Evolutionary conservation across 768 basidiomycete species (phyloP).

Genomic region (Tricholoma furcatifolium): DNA sequence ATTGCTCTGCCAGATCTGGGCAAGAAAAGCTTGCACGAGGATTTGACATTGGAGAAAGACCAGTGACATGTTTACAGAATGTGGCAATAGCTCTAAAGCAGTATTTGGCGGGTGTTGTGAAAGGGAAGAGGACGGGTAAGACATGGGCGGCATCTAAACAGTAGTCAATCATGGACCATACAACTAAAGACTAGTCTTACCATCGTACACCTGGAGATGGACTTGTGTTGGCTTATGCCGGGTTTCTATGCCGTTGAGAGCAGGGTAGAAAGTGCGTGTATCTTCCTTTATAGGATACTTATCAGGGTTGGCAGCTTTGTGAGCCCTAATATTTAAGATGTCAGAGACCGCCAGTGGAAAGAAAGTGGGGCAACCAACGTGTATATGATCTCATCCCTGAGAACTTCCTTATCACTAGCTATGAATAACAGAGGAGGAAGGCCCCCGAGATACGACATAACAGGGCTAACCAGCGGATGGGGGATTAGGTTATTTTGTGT

Average conservation of each 20-base stretch:
- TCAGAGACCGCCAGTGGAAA: background rate
- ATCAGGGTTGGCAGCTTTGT: slow-evolving; percentile 86
- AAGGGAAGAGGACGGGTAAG: slow-evolving; percentile 70
- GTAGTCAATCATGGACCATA: background rate
- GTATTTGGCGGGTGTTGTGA: slow-evolving; percentile 76
- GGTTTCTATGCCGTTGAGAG: slow-evolving; percentile 52
- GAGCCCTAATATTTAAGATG: slow-evolving; percentile 54
- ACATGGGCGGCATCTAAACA: slow-evolving; percentile 66
- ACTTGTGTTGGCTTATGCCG: slow-evolving; percentile 68
- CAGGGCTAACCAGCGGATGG: slow-evolving; percentile 85
- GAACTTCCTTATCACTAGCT: slow-evolving; percentile 86
- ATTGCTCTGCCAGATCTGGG: slow-evolving; percentile 11
- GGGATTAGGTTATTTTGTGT: slow-evolving; percentile 71
- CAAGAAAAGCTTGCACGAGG: slow-evolving; percentile 6
- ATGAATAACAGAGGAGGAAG: slow-evolving; percentile 85
- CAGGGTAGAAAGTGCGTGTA: slow-evolving; percentile 52
- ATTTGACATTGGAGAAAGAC: slow-evolving; percentile 30
- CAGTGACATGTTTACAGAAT: slow-evolving; percentile 68
- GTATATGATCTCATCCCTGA: slow-evolving; percentile 91
- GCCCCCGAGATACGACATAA: slow-evolving; percentile 82
- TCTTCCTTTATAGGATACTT: slow-evolving; percentile 52
- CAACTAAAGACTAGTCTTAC: slow-evolving; percentile 37
- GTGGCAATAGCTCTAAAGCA: slow-evolving; percentile 76
- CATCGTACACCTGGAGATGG: slow-evolving; percentile 93
- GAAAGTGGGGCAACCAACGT: slow-evolving; percentile 43